A percentile compares a stretch with the other conserved stretches of the same genome.
Evolutionary conservation across 225 moss, liverwort and hornwort species (phyloP).

Genomic region (Antitrichia curtipendula): DNA sequence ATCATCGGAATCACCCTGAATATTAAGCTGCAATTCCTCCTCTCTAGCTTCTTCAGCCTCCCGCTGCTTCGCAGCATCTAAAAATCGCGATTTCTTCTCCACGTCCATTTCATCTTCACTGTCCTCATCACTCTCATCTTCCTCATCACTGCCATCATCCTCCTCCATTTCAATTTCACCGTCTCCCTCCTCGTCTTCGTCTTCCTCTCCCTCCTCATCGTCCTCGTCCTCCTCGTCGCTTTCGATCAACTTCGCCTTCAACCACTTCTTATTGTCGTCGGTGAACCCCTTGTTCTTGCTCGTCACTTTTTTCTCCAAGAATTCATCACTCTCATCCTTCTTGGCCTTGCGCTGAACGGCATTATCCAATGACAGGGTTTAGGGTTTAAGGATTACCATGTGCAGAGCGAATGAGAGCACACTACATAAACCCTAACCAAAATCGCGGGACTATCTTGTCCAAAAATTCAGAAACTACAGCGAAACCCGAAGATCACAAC

Average conservation of each 20-base stretch:
- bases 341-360: background rate
- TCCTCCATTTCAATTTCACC: constrained; percentile 49
- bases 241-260: constrained; percentile 45
- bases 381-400: background rate
- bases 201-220: constrained; percentile 24
- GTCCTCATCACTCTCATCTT: constrained; percentile 36
- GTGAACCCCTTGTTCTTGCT: constrained; percentile 35
- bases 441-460: background rate
- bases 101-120: constrained; percentile 80
- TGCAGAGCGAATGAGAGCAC: background rate
- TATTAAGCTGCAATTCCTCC: constrained; percentile 93
- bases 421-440: too few relatives aligned
- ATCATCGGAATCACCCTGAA: constrained; percentile 80
- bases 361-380: background rate
- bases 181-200: constrained; percentile 18
- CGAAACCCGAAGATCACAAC: background rate
- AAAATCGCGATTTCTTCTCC: constrained; percentile 74
- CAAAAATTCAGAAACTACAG: background rate
- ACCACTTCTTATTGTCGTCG: constrained; percentile 59
- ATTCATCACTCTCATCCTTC: background rate
- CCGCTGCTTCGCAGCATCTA: constrained; percentile 54
- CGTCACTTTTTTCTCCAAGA: background rate
- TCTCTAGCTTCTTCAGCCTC: constrained; percentile 75
- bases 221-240: constrained; percentile 49
- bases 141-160: constrained; percentile 31